Evolutionary conservation across 129 eudicot species (phyloP), one percentile per base, ranked within the genome.

Genomic region (Helianthus tuberosus): DNA sequence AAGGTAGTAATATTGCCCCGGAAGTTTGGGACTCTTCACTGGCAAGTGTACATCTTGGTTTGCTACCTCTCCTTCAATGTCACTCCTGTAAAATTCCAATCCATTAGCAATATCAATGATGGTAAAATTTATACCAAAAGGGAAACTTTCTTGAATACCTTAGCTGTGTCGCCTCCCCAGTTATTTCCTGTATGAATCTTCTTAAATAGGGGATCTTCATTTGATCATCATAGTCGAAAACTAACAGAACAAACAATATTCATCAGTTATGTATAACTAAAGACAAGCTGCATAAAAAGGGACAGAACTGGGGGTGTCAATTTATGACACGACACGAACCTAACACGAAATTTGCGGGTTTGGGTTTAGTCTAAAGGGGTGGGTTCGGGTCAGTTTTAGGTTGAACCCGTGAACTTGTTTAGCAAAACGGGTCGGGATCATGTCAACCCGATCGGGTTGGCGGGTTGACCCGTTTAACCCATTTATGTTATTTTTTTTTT

Each of bases 131-230:
- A 1, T 25, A 6, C n/a, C 23, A 13, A 63, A 63, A 54, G 44
- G 44, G 44, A 4, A 39, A 3, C 7, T 39, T 39, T 5, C 5
- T 39, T 0, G 0, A 5, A 39, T 72, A 91, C 97, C 97, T 86
- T 74, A 91, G 69, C 69, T 73, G 86, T 70, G 69, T 79, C 0
- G 84, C 79, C 83, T 91, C 89, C 6, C 75, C 79, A 35, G 88
- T 81, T 73, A 83, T 25, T 71, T 86, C 89, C 48, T 82, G 83
- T 16, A 81, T 88, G 11, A n/a, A n/a, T n/a, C n/a, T n/a, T n/a
- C n/a, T n/a, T n/a, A n/a, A n/a, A n/a, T n/a, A n/a, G n/a, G n/a
- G 98, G 69, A 93, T 84, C 83, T 86, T 84, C 88, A 73, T 89
- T 46, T 88, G 92, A 78, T 93, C 98, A 51, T 93, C 81, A 38